phyloP scores from a whole-genome alignment of 148 eudicot species.

The Suaeda aralocaspica region DNA sequence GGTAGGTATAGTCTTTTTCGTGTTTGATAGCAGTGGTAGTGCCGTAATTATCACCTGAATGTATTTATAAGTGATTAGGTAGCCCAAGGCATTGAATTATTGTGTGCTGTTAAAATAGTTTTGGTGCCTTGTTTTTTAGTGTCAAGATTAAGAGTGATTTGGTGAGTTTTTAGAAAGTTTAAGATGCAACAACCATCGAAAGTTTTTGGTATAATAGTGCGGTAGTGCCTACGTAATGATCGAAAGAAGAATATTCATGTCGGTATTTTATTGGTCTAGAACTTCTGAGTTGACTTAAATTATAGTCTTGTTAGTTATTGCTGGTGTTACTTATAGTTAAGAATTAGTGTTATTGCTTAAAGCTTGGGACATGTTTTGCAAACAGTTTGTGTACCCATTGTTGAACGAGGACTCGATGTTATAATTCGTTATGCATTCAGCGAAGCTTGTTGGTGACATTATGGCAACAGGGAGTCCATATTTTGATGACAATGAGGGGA shows the following conservation, averaged over 20 bases:
- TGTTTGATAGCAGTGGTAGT: not conserved
- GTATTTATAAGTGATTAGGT: not conserved
- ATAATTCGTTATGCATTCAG: constrained; percentile 5
- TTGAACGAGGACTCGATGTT: constrained; percentile 2
- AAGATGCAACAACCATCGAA: not conserved
- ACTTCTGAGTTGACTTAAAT: not conserved
- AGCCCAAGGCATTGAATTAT: constrained; percentile 6
- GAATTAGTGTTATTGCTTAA: not conserved
- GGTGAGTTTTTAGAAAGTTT: not conserved
- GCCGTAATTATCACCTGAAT: not conserved
- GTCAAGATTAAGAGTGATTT: not conserved
- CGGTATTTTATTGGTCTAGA: not conserved
- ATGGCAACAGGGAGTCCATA: constrained; percentile 76
- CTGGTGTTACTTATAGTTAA: not conserved
- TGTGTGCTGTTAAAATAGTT: not conserved
- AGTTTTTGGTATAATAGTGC: not conserved
- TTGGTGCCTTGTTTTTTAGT: not conserved
- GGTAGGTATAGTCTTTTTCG: not conserved
- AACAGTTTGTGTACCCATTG: not conserved
- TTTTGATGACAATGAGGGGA: constrained; percentile 58
- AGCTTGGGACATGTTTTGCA: not conserved
- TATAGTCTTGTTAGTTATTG: not conserved
- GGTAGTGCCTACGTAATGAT: not conserved
- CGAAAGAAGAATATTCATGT: not conserved
- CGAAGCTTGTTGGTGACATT: constrained; percentile 10